Evolutionary conservation across 805 yeast species (phyloP).

Genomic region (Ogataea saltuana): DNA sequence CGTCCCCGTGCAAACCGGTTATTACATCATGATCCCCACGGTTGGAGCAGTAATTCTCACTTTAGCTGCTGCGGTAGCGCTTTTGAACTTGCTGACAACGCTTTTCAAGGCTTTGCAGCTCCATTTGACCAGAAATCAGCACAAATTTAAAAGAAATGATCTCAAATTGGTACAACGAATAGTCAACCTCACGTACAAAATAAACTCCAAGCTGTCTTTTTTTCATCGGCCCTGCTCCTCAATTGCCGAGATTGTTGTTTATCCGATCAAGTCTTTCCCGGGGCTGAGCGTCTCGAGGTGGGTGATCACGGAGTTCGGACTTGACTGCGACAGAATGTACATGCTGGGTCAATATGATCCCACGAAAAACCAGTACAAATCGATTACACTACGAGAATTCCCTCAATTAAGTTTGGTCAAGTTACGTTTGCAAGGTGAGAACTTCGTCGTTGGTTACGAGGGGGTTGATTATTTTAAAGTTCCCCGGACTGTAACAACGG

Average conservation of each 20-base stretch:
- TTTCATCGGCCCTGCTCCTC: background rate
- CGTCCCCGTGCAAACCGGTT: no score
- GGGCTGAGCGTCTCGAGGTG: conserved; percentile 25
- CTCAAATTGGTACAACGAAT: conserved; percentile 5
- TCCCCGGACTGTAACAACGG: conserved; percentile 16
- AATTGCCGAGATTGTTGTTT: conserved; percentile 18
- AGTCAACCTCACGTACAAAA: conserved; percentile 16
- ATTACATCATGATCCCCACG: background rate
- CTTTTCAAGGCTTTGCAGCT: conserved; percentile 9
- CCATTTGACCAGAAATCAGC: conserved; percentile 19
- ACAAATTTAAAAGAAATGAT: conserved; percentile 11
- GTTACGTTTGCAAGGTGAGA: conserved; percentile 10
- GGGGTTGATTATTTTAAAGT: conserved; percentile 16
- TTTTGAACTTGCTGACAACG: conserved; percentile 6
- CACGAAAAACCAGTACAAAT: conserved; percentile 10
- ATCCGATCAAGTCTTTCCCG: conserved; percentile 31
- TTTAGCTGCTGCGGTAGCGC: background rate
- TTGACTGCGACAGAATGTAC: conserved; percentile 32
- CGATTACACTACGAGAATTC: conserved; percentile 27
- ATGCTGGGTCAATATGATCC: conserved; percentile 26
- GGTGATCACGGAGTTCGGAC: conserved; percentile 26
- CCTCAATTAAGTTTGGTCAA: conserved; percentile 20
- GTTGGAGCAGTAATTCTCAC: background rate
- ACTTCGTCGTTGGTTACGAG: conserved; percentile 16
- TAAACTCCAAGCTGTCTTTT: conserved; percentile 13